Percentiles rank a stretch among this genome's conserved stretches.
Conservation (phyloP, 192 early-diverging fungal genomes). For the Linnemannia hyalina region DNA sequence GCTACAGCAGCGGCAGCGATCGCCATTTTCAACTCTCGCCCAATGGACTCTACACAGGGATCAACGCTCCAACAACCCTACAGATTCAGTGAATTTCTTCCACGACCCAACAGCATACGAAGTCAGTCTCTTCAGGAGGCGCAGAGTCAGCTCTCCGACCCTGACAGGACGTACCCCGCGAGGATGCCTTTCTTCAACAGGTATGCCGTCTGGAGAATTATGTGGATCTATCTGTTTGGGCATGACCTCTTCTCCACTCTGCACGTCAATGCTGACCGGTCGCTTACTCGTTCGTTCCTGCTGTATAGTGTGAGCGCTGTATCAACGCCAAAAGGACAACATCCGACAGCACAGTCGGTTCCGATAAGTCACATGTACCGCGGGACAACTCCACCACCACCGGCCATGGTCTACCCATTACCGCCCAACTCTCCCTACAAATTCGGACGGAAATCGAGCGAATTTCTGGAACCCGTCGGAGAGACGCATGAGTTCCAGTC, state of each 20-base stretch:
- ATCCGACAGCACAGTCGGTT: background rate
- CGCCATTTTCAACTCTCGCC: constrained; percentile 13
- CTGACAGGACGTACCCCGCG: background rate
- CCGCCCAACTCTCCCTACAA: constrained; percentile 35
- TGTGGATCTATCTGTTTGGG: constrained; percentile 9
- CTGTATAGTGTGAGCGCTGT: background rate
- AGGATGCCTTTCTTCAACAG: background rate
- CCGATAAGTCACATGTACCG: constrained; percentile 27
- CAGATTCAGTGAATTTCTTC: constrained; percentile 24
- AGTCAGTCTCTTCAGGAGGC: background rate
- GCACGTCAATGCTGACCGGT: constrained; percentile 9
- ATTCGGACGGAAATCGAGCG: constrained; percentile 35
- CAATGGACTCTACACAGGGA: background rate
- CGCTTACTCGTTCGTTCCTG: constrained; percentile 10
- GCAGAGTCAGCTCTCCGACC: background rate
- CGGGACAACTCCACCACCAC: constrained; percentile 13
- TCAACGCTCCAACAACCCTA: background rate
- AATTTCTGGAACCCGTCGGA: constrained; percentile 47
- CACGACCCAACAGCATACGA: background rate
- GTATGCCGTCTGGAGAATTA: constrained; percentile 7
- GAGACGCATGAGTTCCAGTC: constrained; percentile 54
- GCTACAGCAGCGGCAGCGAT: constrained; percentile 49
- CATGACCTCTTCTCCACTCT: constrained; percentile 8
- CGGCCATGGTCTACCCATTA: constrained; percentile 21
- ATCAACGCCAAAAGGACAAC: background rate